Base-by-base conservation (phyloP, 192 early-diverging fungal genomes). In the Diversispora eburnea region DNA sequence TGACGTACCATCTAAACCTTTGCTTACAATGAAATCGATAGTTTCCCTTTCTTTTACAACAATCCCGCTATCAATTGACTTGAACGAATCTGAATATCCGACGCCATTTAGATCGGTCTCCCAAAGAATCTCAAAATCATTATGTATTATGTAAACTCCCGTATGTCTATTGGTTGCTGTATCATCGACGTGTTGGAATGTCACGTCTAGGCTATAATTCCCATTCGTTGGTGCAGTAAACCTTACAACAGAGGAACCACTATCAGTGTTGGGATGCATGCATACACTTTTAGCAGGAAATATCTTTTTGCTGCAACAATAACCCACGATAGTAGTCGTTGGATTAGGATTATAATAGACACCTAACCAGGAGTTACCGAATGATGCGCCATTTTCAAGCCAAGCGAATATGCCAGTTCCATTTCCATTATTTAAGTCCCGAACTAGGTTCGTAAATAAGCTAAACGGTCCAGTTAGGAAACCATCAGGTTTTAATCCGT, bases 1-100 rank as follows among this genome's bases (percentile, higher is more conserved):
- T 0, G 8, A 3, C 7, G 0, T 0, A 58, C 20, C 7, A 58
- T 58, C 19, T 58, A 20, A 20, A 20, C 56, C 56, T 3, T 5
- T 7, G n/a, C 56, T n/a, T 58, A 58, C 56, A 58, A 58, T 58
- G n/a, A 58, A 58, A 58, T 58, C 56, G n/a, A 58, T 58, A 19
- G 56, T 49, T 3, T 49, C 48, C 0, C 3, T 49, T 49, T 7
- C 13, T 49, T 3, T 49, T 7, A 49, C 13, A 49, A 0, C 13
- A 13, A 7, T 49, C 48, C 48, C 48, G 13, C 48, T 13, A 3
- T 49, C 48, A 49, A 19, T 3, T 20, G 20, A 58, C 8, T 58
- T 58, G 19, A 19, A 58, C 19, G n/a, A 58, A 19, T 58, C 20
- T 1, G n/a, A 58, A 58, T 15, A 13, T 13, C n/a, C n/a, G 0